Evolutionary conservation across 129 eudicot species (phyloP).

Genomic region (Chrysanthemum makinoi): DNA sequence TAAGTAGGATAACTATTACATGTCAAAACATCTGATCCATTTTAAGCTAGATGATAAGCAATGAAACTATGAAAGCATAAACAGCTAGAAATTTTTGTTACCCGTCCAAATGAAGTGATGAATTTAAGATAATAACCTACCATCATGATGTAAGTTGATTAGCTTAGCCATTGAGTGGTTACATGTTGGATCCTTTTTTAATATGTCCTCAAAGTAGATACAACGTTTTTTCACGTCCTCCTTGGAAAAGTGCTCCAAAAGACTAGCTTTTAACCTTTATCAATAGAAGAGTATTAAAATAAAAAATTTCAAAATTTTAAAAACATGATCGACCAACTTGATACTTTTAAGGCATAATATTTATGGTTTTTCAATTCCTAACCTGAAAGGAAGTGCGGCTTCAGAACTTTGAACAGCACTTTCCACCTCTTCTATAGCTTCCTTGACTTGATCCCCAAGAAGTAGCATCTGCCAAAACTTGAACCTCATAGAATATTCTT

Average conservation of each 20-base stretch:
- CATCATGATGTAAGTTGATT: slow-evolving; percentile 52
- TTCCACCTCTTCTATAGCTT: slow-evolving; percentile 71
- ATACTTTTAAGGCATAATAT: not conserved
- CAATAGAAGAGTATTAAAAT: not conserved
- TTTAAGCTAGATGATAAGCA: not conserved
- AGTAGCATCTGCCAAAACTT: slow-evolving; percentile 53
- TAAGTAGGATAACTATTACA: not conserved
- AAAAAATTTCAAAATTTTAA: not conserved
- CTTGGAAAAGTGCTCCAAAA: slow-evolving; percentile 56
- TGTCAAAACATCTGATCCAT: not conserved
- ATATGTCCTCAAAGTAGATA: slow-evolving; percentile 50
- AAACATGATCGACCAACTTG: not conserved
- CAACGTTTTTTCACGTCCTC: slow-evolving; percentile 41
- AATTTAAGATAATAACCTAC: slow-evolving; percentile 31
- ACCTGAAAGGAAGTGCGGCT: slow-evolving; percentile 61
- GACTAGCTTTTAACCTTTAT: slow-evolving; percentile 62
- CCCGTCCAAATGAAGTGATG: too few relatives aligned
- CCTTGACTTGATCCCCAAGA: slow-evolving; percentile 67
- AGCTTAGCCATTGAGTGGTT: slow-evolving; percentile 59
- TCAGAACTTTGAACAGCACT: slow-evolving; percentile 43
- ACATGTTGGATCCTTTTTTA: slow-evolving; percentile 83
- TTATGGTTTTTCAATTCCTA: not conserved
- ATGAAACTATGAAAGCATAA: not conserved
- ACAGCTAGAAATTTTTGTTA: too few relatives aligned
- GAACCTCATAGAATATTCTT: not conserved